Evolutionary conservation across 176 grass and related monocot species (phyloP).

Genomic region (Tuctoria greenei): DNA sequence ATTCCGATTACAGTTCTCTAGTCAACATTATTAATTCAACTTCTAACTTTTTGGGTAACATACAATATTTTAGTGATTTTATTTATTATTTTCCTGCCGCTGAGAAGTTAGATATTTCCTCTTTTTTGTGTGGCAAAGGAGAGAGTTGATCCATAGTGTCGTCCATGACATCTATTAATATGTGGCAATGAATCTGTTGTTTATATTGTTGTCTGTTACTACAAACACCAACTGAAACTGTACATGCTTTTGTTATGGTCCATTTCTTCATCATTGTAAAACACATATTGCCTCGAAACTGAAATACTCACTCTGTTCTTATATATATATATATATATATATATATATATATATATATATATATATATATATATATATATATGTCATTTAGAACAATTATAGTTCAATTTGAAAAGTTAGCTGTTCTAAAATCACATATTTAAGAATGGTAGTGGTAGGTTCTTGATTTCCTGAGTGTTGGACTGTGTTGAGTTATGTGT

Average conservation of each 20-base stretch:
- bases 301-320: no score
- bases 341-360: no score
- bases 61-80: neutral
- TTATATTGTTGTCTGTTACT: conserved; percentile 8
- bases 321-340: no score
- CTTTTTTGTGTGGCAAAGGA: conserved; percentile 11
- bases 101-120: neutral
- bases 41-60: neutral
- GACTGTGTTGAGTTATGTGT: no score
- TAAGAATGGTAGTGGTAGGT: neutral
- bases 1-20: neutral
- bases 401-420: no score
- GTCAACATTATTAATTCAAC: neutral
- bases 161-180: neutral
- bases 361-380: no score
- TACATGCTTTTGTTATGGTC: neutral
- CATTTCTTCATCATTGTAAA: conserved; percentile 3
- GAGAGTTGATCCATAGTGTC: neutral
- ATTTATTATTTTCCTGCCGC: neutral
- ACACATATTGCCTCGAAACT: neutral
- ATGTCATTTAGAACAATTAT: no score
- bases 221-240: neutral
- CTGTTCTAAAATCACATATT: neutral
- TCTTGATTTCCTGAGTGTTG: neutral
- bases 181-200: conserved; percentile 2